Evolutionary conservation across 2,329 filamentous ascomycete genomes (phyloP).

Genomic region (Myotisia sp.): DNA sequence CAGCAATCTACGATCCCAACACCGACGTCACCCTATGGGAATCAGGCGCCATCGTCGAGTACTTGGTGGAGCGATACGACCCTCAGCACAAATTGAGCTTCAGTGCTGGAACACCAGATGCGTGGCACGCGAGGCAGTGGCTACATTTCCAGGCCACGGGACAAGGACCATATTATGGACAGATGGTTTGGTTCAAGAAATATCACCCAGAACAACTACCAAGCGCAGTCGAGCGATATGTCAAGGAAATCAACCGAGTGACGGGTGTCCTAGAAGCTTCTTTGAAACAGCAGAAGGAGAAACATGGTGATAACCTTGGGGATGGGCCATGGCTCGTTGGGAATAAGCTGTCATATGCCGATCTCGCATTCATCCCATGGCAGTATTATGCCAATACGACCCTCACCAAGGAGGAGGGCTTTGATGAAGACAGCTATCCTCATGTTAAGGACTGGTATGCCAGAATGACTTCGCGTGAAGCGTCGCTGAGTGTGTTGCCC

Average conservation of each 20-base stretch:
- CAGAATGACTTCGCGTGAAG: slow-evolving; percentile 6
- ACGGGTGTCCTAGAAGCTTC: slow-evolving; percentile 28
- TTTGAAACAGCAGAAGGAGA: slow-evolving; percentile 13
- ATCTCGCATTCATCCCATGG: slow-evolving; percentile 24
- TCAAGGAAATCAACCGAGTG: slow-evolving; percentile 27
- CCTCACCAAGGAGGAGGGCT: slow-evolving; percentile 8
- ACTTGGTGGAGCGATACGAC: slow-evolving; percentile 29
- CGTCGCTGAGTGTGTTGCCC: too few relatives aligned
- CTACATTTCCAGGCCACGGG: slow-evolving; percentile 28
- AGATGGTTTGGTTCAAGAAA: slow-evolving; percentile 26
- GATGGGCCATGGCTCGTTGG: slow-evolving; percentile 20
- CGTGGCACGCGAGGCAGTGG: slow-evolving; percentile 26
- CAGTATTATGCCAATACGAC: slow-evolving; percentile 6
- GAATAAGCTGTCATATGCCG: slow-evolving; percentile 26
- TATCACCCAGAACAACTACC: slow-evolving; percentile 28
- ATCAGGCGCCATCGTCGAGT: slow-evolving; percentile 27
- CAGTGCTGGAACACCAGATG: slow-evolving; percentile 16
- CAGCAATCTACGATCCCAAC: slow-evolving; percentile 17
- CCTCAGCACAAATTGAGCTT: slow-evolving; percentile 21
- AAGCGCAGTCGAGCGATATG: slow-evolving; percentile 28
- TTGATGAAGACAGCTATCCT: slow-evolving; percentile 8
- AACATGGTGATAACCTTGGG: slow-evolving; percentile 2
- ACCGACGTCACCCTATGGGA: slow-evolving; percentile 25
- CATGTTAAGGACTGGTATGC: slow-evolving; percentile 12
- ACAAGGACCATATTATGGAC: slow-evolving; percentile 34